Evolutionary conservation across 305 asterid genomes (phyloP).

Genomic region (Fraxinus albicans): DNA sequence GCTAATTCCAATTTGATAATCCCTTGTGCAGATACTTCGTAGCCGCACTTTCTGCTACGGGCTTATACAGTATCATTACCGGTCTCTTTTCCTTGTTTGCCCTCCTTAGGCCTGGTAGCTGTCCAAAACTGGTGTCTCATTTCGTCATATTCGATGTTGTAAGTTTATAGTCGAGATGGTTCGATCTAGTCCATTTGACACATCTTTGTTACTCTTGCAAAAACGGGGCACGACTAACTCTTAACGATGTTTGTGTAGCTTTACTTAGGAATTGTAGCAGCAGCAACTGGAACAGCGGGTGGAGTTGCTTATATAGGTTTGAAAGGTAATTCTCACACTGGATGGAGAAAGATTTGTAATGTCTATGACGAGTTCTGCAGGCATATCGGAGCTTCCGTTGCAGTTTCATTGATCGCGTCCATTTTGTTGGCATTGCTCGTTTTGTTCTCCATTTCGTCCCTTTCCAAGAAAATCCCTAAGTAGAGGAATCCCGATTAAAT

Average conservation of each 20-base stretch:
- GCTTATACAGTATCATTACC: conserved; percentile 41
- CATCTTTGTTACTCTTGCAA: not conserved
- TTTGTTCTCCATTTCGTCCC: conserved; percentile 47
- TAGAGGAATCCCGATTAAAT: conserved; percentile 3
- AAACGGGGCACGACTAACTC: not conserved
- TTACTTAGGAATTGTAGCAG: conserved; percentile 43
- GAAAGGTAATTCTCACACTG: conserved; percentile 45
- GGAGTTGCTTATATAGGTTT: conserved; percentile 57
- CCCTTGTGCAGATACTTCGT: conserved; percentile 50
- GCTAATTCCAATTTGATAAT: not conserved
- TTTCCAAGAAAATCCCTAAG: conserved; percentile 59
- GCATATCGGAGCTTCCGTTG: conserved; percentile 49
- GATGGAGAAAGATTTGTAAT: conserved; percentile 46
- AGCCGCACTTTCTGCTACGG: conserved; percentile 52
- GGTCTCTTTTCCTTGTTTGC: conserved; percentile 36
- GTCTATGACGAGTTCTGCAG: conserved; percentile 41
- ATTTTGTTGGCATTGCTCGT: conserved; percentile 46
- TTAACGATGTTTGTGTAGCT: conserved; percentile 36
- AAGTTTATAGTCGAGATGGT: conserved; percentile 7
- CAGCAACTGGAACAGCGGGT: conserved; percentile 58
- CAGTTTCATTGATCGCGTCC: conserved; percentile 49
- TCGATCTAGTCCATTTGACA: not conserved
- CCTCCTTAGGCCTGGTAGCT: conserved; percentile 34
- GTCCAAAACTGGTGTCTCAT: conserved; percentile 26
- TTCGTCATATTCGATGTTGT: conserved; percentile 55